These are phyloP conservation scores for Hanseniaspora pseudoguilliermondii DNA, from an alignment of 805 yeast species.

Conservation along the genomic window DNA sequence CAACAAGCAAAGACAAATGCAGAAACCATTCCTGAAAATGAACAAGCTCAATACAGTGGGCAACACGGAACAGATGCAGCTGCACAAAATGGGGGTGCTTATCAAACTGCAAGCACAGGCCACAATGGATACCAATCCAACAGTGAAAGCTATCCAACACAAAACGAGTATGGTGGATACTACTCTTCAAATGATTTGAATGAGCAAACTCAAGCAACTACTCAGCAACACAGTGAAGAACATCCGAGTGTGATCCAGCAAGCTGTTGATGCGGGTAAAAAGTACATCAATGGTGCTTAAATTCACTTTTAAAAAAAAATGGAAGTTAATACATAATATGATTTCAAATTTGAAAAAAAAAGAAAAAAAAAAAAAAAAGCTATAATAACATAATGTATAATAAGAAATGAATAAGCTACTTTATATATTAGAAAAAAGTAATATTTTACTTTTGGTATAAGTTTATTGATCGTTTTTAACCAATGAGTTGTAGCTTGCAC, in stretches of 20 bases:
- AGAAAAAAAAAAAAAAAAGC: background rate
- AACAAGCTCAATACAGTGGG: background rate
- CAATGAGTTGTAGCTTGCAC: no score
- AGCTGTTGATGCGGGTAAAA: constrained; percentile 8
- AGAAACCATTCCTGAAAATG: background rate
- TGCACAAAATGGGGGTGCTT: background rate
- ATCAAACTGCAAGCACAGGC: background rate
- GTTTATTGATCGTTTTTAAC: no score
- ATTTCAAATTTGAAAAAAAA: background rate
- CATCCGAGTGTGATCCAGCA: constrained; percentile 1
- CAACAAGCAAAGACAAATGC: background rate
- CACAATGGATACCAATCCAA: background rate
- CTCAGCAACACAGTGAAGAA: background rate
- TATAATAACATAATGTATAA: background rate
- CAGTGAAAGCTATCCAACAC: background rate
- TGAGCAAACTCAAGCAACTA: background rate
- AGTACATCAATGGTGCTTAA: constrained; percentile 8
- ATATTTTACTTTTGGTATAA: no score
- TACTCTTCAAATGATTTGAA: background rate
- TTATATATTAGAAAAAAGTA: no score
- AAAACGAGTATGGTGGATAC: constrained; percentile 3
- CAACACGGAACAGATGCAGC: background rate
- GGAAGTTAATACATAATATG: no score
- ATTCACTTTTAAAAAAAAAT: no score
- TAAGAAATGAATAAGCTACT: no score